Percentiles rank a stretch among this genome's conserved stretches.
These are phyloP conservation scores for Pleurotus platypus DNA, from an alignment of 768 basidiomycete genomes.

Conservation along the genomic window DNA sequence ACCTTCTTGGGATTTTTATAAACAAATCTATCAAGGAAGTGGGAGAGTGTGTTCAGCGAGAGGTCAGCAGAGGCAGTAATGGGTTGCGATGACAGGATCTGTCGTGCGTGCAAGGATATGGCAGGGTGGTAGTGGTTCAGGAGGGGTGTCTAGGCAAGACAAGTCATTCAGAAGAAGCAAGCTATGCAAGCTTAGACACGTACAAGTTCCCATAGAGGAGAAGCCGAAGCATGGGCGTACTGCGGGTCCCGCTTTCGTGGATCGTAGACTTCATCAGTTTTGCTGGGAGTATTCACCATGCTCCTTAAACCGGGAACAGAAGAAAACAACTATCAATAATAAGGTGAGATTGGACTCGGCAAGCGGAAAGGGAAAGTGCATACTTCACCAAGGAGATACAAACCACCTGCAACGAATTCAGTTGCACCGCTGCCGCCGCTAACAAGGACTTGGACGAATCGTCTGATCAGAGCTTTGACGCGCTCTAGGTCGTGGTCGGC, in stretches of 20 bases:
- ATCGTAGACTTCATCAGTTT: conserved; percentile 58
- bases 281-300: conserved; percentile 28
- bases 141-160: conserved; percentile 61
- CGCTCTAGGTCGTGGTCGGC: conserved; percentile 53
- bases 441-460: conserved; percentile 79
- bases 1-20: conserved; percentile 91
- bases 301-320: conserved; percentile 37
- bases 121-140: conserved; percentile 89
- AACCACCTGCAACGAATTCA: conserved; percentile 85
- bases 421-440: conserved; percentile 69
- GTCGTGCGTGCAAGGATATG: conserved; percentile 78
- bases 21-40: conserved; percentile 96
- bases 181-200: conserved; percentile 19
- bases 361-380: conserved; percentile 14
- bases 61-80: conserved; percentile 75
- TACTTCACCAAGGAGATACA: conserved; percentile 88
- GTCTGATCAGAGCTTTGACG: conserved; percentile 74
- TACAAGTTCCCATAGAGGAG: conserved; percentile 90
- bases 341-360: conserved; percentile 1
- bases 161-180: neutral
- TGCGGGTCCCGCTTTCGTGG: conserved; percentile 87
- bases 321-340: conserved; percentile 33
- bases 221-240: conserved; percentile 74
- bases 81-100: conserved; percentile 69
- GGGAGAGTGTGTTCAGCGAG: conserved; percentile 86